phyloP scores from a whole-genome alignment of 1,139 yeast species.

The Kodamaea plutei region DNA sequence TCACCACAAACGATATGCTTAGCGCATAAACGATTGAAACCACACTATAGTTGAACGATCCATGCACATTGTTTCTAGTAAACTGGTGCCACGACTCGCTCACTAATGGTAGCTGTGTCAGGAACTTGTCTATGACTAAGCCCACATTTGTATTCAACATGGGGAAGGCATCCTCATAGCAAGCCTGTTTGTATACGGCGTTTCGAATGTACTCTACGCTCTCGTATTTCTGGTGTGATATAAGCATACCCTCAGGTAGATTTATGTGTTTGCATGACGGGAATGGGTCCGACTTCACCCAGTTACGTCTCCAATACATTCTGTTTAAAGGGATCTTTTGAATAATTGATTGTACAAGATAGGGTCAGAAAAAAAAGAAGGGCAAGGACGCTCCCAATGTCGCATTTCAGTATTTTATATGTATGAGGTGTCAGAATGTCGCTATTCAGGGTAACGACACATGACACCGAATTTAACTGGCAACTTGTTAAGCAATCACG shows the following conservation, averaged over 20 bases:
- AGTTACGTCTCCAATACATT: slow-evolving; percentile 39
- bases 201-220: slow-evolving; percentile 21
- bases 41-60: slow-evolving; percentile 52
- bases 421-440: too few relatives aligned
- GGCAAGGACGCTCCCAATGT: too few relatives aligned
- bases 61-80: slow-evolving; percentile 27
- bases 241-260: slow-evolving; percentile 33
- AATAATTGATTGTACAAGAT: too few relatives aligned
- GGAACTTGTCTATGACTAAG: slow-evolving; percentile 22
- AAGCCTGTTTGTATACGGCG: slow-evolving; percentile 32
- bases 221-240: slow-evolving; percentile 22
- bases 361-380: too few relatives aligned
- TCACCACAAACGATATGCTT: slow-evolving; percentile 61
- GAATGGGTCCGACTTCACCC: slow-evolving; percentile 24
- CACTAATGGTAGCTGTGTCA: slow-evolving; percentile 37
- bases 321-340: too few relatives aligned
- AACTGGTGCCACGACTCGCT: slow-evolving; percentile 38
- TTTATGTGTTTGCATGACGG: slow-evolving; percentile 30
- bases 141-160: slow-evolving; percentile 42
- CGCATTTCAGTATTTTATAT: too few relatives aligned
- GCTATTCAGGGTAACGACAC: too few relatives aligned
- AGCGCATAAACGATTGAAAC: slow-evolving; percentile 61
- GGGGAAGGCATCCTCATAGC: slow-evolving; percentile 37
- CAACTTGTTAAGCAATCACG: too few relatives aligned
- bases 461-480: too few relatives aligned